Base-by-base conservation (phyloP, 2,329 filamentous ascomycete genomes). In the Xylariales sp. region DNA sequence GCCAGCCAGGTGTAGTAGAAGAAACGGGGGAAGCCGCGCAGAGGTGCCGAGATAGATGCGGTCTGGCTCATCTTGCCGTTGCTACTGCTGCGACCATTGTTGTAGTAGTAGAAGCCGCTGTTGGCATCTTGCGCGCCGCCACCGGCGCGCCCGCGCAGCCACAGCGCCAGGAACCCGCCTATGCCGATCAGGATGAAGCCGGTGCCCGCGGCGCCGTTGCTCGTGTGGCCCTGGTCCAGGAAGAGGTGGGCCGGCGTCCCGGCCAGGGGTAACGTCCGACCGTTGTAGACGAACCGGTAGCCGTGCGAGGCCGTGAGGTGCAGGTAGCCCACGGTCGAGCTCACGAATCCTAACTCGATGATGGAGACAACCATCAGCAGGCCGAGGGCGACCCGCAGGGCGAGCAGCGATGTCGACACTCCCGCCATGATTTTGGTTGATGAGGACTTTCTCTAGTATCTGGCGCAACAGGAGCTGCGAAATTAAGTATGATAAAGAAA, bases 191-290 rank as follows among this genome's bases (percentile, higher is more conserved):
- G 38, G 2, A 65, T 46, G 20, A 66, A 48, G 1, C 56, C 60
- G 2, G 59, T 63, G 5, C 59, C 62, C 7, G 58, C 59, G 2
- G 69, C 67, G 19, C 57, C 60, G 27, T 69, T 65, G 37, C 58
- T 59, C 18, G 65, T 65, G 41, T 69, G 56, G 12, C 66, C 65
- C 30, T 65, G 61, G 42, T 66, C 50, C 29, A 61, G 53, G 40
- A 70, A 47, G 12, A 65, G 40, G 28, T 55, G 25, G 4, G 41
- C 37, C 2, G 64, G 62, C 3, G 50, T 40, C 30, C 59, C 60
- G 8, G 46, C 36, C 10, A 67, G 43, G 3, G 37, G 33, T 37
- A 57, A 50, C 16, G 46, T 49, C 1, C 45, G 36, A 19, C 46
- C 51, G 21, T 44, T 30, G 25, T 45, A 43, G 11, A 37, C 37